Evolutionary conservation across 495 filamentous ascomycete genomes (phyloP), one percentile per base, ranked within the genome.

Genomic region (Articulospora tetracladia): DNA sequence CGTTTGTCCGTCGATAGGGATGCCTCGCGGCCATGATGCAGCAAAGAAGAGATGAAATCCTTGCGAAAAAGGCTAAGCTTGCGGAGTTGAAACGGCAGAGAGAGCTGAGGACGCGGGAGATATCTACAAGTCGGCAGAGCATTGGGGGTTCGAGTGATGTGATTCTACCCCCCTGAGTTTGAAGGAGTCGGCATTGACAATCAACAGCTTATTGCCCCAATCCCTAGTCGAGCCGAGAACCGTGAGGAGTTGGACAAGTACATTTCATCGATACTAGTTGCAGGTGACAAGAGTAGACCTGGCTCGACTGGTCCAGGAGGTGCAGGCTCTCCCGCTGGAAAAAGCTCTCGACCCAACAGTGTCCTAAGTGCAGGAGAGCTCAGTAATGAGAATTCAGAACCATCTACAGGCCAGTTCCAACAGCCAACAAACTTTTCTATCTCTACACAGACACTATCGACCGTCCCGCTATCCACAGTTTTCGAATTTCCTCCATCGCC

Each of bases 11-110:
- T 26, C 41, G 57, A 60, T 27, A 67, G 61, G 65, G 50, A 61
- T 48, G 53, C 25, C n/a, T 58, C 26, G 58, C 58, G 51, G 54
- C 6, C 41, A 60, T 34, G 50, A 89, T 92, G 81, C 88, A 93
- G 76, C 86, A 91, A 78, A 87, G 92, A 62, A 87, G 88, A 76
- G 92, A 94, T 76, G 94, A 98, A 77, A 95, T 99, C 67, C 76
- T 91, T 48, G 91, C 89, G 62, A 99, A 98, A 76, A 88, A 86
- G 76, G 93, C 92, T 28, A 96, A 89, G 78, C 91, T 99, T 65
- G 93, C 88, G 26, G 95, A 98, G 80, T 82, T 99, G 64, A 97
- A 96, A 74, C 84, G 90, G 58, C 92, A 97, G 69, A 84, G 93
- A 63, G 90, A 93, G 72, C 77, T 92, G 48, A 81, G 92, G 51